phyloP scores from a whole-genome alignment of 176 grass and related monocot genomes.

The Melocanna baccifera region DNA sequence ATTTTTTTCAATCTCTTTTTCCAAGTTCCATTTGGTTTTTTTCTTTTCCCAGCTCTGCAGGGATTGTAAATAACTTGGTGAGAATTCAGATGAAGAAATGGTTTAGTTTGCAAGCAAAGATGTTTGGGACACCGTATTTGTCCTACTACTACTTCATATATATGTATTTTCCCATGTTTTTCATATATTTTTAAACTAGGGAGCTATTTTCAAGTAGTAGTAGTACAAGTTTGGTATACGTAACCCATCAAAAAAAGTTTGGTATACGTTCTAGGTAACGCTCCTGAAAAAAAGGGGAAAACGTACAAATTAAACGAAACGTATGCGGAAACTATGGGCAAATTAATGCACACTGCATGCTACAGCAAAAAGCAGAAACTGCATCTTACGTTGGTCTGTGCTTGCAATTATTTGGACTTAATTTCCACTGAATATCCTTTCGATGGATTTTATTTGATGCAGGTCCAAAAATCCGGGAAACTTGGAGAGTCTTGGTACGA shows the following conservation, averaged over 20 bases:
- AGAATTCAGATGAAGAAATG: background rate
- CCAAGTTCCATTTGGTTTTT: background rate
- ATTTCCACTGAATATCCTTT: background rate
- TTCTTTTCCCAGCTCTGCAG: background rate
- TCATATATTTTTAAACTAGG: background rate
- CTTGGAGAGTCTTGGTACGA: background rate
- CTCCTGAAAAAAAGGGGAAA: background rate
- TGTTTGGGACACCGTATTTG: background rate
- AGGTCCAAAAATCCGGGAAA: background rate
- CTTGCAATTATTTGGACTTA: background rate
- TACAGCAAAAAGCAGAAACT: no score
- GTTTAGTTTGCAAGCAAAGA: background rate
- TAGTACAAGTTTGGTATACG: background rate
- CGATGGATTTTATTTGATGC: background rate
- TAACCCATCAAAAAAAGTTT: background rate
- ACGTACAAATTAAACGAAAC: background rate
- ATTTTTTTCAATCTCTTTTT: background rate
- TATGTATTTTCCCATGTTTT: background rate
- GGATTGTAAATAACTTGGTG: constrained; percentile 16
- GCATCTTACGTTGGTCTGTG: background rate
- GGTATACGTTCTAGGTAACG: background rate
- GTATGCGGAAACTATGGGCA: background rate
- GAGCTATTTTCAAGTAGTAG: background rate
- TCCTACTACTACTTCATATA: background rate
- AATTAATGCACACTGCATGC: background rate